Evolutionary conservation across 306 rosid species (phyloP).

Genomic region (Vigna radiata): DNA sequence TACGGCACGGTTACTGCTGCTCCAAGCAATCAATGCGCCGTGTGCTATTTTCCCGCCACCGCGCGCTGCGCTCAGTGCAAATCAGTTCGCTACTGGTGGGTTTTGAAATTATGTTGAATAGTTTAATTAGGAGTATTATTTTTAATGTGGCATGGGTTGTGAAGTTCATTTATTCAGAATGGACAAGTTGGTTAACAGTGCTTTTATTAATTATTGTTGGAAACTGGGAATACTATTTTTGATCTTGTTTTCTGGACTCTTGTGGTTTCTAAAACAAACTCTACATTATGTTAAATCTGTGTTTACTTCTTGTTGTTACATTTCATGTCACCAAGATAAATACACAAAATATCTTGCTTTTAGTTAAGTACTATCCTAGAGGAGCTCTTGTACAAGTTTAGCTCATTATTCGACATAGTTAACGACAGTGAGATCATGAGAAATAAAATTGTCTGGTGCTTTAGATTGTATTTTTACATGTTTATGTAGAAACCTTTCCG

Average conservation of each 20-base stretch:
- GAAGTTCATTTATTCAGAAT: not conserved
- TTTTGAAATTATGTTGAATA: not conserved
- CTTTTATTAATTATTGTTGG: not conserved
- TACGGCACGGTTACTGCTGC: slow-evolving; percentile 40
- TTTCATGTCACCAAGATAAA: not conserved
- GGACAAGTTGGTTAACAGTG: not conserved
- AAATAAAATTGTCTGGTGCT: not conserved
- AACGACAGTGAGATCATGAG: not conserved
- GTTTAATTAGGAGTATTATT: not conserved
- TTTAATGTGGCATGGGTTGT: slow-evolving; percentile 1
- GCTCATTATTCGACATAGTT: not conserved
- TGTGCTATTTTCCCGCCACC: slow-evolving; percentile 77
- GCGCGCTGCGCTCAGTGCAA: slow-evolving; percentile 84
- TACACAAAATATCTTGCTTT: not conserved
- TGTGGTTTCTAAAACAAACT: not conserved
- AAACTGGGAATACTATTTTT: slow-evolving; percentile 11
- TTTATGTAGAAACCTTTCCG: not conserved
- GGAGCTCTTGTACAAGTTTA: not conserved
- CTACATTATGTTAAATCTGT: slow-evolving; percentile 2
- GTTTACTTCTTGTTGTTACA: slow-evolving; percentile 1
- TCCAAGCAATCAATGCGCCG: slow-evolving; percentile 62
- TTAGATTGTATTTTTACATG: not conserved
- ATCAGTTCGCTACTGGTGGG: slow-evolving; percentile 90
- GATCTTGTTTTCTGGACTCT: slow-evolving; percentile 28
- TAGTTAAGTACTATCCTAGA: not conserved